Conservation (phyloP, 495 filamentous ascomycete species). For the Amphirosellinia nigrospora region DNA sequence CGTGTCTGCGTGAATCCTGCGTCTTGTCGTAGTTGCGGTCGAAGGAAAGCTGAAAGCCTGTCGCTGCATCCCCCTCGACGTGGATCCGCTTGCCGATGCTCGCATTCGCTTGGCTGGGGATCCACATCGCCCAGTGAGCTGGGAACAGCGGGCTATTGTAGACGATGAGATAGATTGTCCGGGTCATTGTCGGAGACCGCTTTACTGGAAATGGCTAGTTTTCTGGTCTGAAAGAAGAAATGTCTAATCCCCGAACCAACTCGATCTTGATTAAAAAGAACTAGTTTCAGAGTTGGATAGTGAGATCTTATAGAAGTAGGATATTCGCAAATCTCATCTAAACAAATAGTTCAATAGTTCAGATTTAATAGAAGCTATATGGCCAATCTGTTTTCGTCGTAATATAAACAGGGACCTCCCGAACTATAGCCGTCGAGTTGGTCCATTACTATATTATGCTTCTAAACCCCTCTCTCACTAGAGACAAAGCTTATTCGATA, state of each 20-base stretch:
- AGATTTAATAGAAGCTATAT: no score
- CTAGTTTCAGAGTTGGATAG: no score
- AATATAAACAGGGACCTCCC: no score
- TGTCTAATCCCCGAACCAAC: no score
- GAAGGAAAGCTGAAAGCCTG: slow-evolving; percentile 16
- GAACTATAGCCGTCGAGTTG: neutral
- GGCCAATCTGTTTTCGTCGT: no score
- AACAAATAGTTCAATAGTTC: no score
- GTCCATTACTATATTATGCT: neutral
- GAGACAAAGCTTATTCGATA: neutral
- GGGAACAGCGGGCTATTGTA: slow-evolving; percentile 24
- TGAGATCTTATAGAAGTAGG: no score
- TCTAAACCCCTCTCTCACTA: neutral
- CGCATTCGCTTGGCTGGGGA: neutral
- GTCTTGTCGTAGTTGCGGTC: slow-evolving; percentile 13
- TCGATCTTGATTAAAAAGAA: no score
- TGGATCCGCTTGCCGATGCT: slow-evolving; percentile 18
- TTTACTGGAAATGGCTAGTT: no score
- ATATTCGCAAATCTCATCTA: no score
- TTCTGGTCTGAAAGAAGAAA: no score
- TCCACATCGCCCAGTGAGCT: slow-evolving; percentile 17
- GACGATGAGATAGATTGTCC: slow-evolving; percentile 25
- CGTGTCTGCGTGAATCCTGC: slow-evolving; percentile 6
- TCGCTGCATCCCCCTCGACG: slow-evolving; percentile 8
- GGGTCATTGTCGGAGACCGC: neutral